Evolutionary conservation across 2,329 filamentous ascomycete species (phyloP).

Genomic region (Pestalotiopsis sp.): DNA sequence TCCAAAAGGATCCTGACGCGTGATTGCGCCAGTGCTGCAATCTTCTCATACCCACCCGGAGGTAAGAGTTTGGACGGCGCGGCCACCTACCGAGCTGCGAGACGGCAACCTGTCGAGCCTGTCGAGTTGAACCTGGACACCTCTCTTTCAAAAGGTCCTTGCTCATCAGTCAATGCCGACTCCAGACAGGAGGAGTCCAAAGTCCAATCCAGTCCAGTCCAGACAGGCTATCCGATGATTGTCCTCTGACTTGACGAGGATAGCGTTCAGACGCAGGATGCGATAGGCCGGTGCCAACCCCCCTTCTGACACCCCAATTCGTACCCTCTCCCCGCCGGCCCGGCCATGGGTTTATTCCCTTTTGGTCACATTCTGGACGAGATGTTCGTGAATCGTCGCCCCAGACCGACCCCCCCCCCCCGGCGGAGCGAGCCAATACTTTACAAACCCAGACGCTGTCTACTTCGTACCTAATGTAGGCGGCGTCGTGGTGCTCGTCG

Average conservation of each 20-base stretch:
- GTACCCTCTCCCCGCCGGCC: conserved; percentile 2
- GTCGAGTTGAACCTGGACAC: background rate
- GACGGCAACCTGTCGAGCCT: background rate
- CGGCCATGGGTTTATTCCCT: background rate
- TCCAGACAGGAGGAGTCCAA: background rate
- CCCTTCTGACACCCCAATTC: background rate
- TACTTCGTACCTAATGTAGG: background rate
- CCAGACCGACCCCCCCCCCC: background rate
- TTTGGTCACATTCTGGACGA: background rate
- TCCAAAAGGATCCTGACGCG: conserved; percentile 6
- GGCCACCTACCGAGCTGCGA: background rate
- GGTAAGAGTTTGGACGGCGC: background rate
- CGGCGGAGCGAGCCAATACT: background rate
- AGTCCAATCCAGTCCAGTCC: background rate
- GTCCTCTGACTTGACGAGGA: background rate
- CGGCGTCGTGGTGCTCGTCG: background rate
- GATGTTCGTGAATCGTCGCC: background rate
- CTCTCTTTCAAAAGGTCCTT: background rate
- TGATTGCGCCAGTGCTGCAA: conserved; percentile 2
- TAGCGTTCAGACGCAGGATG: conserved; percentile 3
- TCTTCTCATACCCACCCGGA: conserved; percentile 5
- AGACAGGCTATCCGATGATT: too few relatives aligned
- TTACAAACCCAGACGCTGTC: background rate
- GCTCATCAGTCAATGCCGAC: background rate
- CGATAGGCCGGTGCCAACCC: conserved; percentile 2